Evolutionary conservation across 169 alveolate genomes (phyloP).

Genomic region (Sarcocystis neurona): DNA sequence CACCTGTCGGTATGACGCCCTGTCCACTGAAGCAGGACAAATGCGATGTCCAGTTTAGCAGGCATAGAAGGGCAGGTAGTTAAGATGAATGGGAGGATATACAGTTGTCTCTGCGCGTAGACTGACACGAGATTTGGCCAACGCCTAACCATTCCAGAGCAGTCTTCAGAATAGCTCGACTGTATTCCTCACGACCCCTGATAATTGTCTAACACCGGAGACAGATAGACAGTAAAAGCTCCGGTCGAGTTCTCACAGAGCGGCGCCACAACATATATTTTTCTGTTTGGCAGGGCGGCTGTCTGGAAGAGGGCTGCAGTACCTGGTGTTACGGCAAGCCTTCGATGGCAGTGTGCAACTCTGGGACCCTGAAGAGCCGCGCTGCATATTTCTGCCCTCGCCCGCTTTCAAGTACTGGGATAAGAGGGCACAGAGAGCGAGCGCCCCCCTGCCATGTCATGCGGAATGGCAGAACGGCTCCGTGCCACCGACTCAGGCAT

Average conservation of each 20-base stretch:
- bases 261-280: neutral
- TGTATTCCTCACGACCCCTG: no score
- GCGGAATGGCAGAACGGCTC: no score
- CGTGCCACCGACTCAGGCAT: neutral
- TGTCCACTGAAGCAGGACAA: neutral
- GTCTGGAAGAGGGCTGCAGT: slow-evolving; percentile 20
- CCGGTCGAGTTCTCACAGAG: no score
- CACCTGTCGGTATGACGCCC: neutral
- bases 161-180: no score
- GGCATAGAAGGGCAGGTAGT: no score
- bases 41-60: neutral
- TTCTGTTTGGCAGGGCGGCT: neutral
- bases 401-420: neutral
- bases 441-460: neutral
- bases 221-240: no score
- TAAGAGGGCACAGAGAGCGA: neutral
- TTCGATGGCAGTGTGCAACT: slow-evolving; percentile 40
- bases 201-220: no score
- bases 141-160: no score
- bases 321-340: slow-evolving; percentile 50
- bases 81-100: no score
- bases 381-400: slow-evolving; percentile 17
- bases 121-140: no score
- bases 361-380: slow-evolving; percentile 48
- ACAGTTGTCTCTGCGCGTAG: no score